These are phyloP conservation scores for Rhodamnia argentea DNA, from an alignment of 345 rosid genomes.

Conservation along the genomic window DNA sequence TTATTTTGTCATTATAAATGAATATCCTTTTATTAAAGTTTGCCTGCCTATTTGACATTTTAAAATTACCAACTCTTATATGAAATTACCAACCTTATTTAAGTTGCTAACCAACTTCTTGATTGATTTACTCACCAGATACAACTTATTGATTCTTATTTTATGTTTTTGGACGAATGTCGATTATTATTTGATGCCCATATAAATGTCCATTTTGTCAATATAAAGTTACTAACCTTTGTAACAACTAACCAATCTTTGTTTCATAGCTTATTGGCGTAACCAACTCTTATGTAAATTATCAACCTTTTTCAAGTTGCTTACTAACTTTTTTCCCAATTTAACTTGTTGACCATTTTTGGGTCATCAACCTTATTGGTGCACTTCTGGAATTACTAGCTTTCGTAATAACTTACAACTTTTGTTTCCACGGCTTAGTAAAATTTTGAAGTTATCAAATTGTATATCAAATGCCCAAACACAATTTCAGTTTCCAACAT, in stretches of 20 bases:
- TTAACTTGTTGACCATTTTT: too few species aligned
- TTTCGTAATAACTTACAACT: too few species aligned
- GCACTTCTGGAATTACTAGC: too few species aligned
- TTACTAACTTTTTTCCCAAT: too few species aligned
- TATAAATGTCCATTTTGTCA: neutral
- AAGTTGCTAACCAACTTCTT: neutral
- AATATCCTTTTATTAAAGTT: neutral
- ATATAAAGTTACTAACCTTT: neutral
- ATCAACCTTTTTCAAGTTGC: neutral
- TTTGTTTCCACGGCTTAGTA: too few species aligned
- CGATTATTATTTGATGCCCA: neutral
- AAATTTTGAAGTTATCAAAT: too few species aligned
- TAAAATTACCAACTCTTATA: neutral
- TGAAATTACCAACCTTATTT: neutral
- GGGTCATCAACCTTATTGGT: too few species aligned
- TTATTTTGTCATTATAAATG: neutral
- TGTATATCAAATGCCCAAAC: too few species aligned
- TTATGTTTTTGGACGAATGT: too few species aligned
- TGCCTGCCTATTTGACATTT: neutral
- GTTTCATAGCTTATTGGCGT: neutral
- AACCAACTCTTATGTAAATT: neutral
- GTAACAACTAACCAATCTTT: neutral
- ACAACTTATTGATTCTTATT: neutral
- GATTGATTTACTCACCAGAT: neutral
- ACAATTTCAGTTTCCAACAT: too few species aligned